These are phyloP conservation scores for Dictyostelium intermedium DNA, from an alignment of 78 protist genomes.

Conservation along the genomic window DNA sequence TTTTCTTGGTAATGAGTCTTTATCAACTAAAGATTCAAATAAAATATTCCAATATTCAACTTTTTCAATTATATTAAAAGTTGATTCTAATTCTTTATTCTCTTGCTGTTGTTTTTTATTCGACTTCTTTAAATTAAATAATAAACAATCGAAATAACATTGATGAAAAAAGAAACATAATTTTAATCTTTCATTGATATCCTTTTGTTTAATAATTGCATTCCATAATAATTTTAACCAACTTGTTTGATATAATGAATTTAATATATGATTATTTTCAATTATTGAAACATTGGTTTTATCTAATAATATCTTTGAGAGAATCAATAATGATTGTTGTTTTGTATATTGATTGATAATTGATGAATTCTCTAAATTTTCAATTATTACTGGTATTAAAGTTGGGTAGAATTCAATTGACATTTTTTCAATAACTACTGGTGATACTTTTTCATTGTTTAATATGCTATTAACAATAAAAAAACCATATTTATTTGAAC, in stretches of 20 bases:
- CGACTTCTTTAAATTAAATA: neutral
- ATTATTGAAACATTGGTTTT: neutral
- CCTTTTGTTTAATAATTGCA: slow-evolving; percentile 13
- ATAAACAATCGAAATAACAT: slow-evolving; percentile 7
- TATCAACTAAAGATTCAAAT: slow-evolving; percentile 33
- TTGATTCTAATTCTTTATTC: neutral
- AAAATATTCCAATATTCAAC: slow-evolving; percentile 5
- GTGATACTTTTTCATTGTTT: neutral
- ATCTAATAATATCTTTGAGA: neutral
- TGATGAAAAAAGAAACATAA: slow-evolving; percentile 16
- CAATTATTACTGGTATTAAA: slow-evolving; percentile 13
- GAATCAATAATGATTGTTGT: slow-evolving; percentile 24
- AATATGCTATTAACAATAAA: neutral
- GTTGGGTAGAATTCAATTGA: neutral
- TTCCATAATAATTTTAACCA: slow-evolving; percentile 28
- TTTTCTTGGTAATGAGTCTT: slow-evolving; percentile 58
- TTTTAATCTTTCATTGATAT: slow-evolving; percentile 37
- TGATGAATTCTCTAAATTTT: slow-evolving; percentile 10
- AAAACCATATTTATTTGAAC: neutral
- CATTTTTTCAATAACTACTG: neutral
- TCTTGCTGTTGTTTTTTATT: neutral
- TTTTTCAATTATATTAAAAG: slow-evolving; percentile 25
- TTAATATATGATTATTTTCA: neutral
- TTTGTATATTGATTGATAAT: neutral
- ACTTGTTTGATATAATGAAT: neutral